Base-by-base conservation (phyloP, 768 basidiomycete species). In the Suillus clintonianus region DNA sequence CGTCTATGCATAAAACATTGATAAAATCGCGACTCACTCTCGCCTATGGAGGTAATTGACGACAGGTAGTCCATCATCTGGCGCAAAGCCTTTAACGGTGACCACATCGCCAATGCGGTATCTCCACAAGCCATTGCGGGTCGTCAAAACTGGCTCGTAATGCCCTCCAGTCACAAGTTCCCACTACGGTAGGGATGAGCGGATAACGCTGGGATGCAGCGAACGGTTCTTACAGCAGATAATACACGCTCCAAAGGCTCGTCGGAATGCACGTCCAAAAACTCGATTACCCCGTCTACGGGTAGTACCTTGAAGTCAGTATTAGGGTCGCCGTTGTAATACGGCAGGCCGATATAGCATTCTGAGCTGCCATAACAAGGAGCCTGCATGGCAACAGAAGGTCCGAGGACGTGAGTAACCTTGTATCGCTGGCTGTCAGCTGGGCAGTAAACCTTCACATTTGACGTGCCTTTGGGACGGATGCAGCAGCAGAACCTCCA, bases 41-140 rank as follows among this genome's bases (percentile, higher is more conserved):
- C 27, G 17, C 43, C 39, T 34, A 17, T 62, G 53, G 19, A 34
- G 24, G 19, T 63, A 64, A 19, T 53, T 48, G 7, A 64, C 14
- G 53, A 66, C 48, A 11, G 65, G 65, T 17, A 54, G 22, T 24
- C 65, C 65, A 15, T 66, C 55, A 15, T 41, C 42, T 11, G 63
- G 65, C 17, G 60, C 63, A 32, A 66, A 66, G 10, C 63, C 63
- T 17, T 47, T 43, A 7, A 66, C 39, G 5, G 42, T 43, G 14
- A 66, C 15, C 1, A 66, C 54, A 14, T 66, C 65, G 6, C 59
- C 65, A 15, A 64, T 14, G 15, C 56, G 37, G 5, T 66, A 66
- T 30, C 65, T 47, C 65, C 62, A 65, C 9, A 63, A 34, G 30
- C 65, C 62, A 53, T 65, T 56, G 30, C 39, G 59, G 0, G 63